phyloP scores from a whole-genome alignment of 129 eudicot species.

The Flaveria sonorensis region DNA sequence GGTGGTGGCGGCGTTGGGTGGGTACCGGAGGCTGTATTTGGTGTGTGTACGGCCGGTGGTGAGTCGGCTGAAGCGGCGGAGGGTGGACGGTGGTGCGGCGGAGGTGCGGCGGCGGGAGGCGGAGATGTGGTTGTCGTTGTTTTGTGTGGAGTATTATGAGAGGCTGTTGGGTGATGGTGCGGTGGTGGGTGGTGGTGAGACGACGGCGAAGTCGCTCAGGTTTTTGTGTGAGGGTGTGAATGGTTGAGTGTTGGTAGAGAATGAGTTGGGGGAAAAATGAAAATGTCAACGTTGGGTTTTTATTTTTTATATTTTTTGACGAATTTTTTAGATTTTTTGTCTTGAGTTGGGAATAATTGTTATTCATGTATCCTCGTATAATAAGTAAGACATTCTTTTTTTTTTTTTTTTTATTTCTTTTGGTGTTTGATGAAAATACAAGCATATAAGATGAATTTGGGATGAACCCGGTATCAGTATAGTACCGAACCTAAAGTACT shows the following conservation, averaged over 20 bases:
- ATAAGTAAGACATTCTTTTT: neutral
- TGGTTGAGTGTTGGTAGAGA: conserved; percentile 11
- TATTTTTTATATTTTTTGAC: neutral
- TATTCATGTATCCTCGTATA: neutral
- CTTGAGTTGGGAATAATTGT: neutral
- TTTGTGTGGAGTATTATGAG: conserved; percentile 89
- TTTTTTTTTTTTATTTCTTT: neutral
- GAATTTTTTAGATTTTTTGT: neutral
- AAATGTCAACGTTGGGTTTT: neutral
- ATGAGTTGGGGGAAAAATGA: too few relatives aligned
- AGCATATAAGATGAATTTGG: too few relatives aligned
- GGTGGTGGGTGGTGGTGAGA: conserved; percentile 37
- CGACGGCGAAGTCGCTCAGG: conserved; percentile 71
- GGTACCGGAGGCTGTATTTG: conserved; percentile 78
- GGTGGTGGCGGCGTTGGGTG: conserved; percentile 78
- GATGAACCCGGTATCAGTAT: too few relatives aligned
- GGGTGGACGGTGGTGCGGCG: conserved; percentile 34
- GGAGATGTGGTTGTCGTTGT: conserved; percentile 77
- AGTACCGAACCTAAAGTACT: too few relatives aligned
- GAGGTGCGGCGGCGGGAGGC: conserved; percentile 54
- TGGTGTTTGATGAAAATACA: too few relatives aligned
- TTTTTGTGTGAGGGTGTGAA: conserved; percentile 80
- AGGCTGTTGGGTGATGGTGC: conserved; percentile 52
- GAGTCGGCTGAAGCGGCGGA: conserved; percentile 40
- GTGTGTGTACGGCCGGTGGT: conserved; percentile 71